A percentile compares a stretch with the other conserved stretches of the same genome.
Conservation (phyloP, 78 protist genomes). For the Dictyostelium firmibasis region DNA sequence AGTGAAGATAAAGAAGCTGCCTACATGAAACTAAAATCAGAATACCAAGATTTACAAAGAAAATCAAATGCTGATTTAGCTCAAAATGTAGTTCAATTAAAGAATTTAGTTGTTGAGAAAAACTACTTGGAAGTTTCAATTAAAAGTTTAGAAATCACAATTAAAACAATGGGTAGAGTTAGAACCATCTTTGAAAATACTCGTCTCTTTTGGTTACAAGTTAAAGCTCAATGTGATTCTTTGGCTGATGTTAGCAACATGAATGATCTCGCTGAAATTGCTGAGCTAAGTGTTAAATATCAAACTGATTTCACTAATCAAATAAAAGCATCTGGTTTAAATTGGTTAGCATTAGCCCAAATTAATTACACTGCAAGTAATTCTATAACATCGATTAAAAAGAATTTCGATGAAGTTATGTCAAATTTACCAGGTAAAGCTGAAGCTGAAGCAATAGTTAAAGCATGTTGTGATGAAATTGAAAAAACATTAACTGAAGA, state of each 20-base stretch:
- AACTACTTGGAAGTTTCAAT: conserved; percentile 14
- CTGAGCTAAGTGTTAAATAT: neutral
- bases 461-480: neutral
- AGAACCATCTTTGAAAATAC: conserved; percentile 8
- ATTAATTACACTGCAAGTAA: neutral
- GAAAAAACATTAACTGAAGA: neutral
- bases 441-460: conserved; percentile 1
- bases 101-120: neutral
- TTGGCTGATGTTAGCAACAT: neutral
- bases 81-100: neutral
- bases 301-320: neutral
- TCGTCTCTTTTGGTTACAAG: conserved; percentile 5
- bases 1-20: neutral
- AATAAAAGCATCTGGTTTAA: neutral
- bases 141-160: neutral
- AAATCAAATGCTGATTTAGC: conserved; percentile 40
- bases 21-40: neutral
- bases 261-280: neutral
- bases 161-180: conserved; percentile 22
- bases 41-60: conserved; percentile 32
- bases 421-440: neutral
- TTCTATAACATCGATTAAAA: neutral
- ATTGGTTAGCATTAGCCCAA: neutral
- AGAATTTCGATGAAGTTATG: conserved; percentile 5
- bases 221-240: neutral